Conservation (phyloP, 257 asterid species). For the Apocynum venetum region DNA sequence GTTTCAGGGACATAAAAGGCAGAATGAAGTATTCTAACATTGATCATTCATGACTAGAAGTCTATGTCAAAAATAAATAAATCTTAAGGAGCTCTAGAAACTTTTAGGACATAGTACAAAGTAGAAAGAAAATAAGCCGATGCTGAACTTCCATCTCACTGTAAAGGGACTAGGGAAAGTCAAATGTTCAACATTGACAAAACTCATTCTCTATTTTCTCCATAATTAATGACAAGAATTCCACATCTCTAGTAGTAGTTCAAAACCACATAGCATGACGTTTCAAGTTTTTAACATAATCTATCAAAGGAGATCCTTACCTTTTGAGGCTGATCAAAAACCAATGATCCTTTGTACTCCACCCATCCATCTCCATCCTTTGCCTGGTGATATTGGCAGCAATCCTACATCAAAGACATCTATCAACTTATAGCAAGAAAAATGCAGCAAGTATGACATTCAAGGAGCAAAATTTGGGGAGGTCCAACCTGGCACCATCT, state of each 20-base stretch:
- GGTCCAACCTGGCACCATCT: constrained; percentile 97
- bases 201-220: neutral
- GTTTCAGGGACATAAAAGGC: neutral
- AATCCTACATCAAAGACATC: constrained; percentile 54
- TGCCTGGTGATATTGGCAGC: constrained; percentile 97
- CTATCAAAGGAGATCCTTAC: constrained; percentile 24
- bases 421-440: constrained; percentile 9
- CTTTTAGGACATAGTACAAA: neutral
- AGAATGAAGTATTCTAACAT: too few species aligned
- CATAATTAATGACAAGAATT: neutral
- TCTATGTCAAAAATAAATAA: too few species aligned
- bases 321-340: constrained; percentile 68
- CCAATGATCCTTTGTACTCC: constrained; percentile 86
- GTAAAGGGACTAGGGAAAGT: neutral
- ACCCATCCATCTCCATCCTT: constrained; percentile 99
- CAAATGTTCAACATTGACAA: neutral
- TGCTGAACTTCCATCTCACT: neutral
- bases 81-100: neutral
- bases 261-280: neutral
- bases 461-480: neutral
- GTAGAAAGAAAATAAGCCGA: neutral
- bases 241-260: neutral
- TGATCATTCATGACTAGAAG: too few species aligned
- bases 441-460: neutral
- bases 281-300: neutral